phyloP scores from a whole-genome alignment of 2,329 filamentous ascomycete genomes.

The Curvularia lunata region DNA sequence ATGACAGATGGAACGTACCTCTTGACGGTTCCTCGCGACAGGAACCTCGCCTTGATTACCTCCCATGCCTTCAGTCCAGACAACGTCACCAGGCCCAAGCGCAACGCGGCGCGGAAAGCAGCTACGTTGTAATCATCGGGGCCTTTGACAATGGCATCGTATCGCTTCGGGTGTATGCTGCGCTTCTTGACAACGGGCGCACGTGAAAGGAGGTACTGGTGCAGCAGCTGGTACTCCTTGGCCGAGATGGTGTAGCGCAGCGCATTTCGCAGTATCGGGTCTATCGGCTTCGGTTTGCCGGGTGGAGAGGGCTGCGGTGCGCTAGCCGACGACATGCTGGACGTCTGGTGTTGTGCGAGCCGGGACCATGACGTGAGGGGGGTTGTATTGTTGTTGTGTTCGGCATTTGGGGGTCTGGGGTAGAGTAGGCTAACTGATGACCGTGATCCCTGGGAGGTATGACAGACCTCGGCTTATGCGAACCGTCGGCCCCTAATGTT shows the following conservation, averaged over 20 bases:
- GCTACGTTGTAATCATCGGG: conserved; percentile 57
- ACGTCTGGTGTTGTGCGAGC: conserved; percentile 16
- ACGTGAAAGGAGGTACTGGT: conserved; percentile 80
- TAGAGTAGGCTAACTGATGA: conserved; percentile 17
- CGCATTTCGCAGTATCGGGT: conserved; percentile 82
- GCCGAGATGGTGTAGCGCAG: conserved; percentile 84
- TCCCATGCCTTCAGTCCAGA: conserved; percentile 57
- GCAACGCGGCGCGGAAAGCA: conserved; percentile 54
- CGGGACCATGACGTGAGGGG: conserved; percentile 27
- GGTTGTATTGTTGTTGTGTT: conserved; percentile 7
- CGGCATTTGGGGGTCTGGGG: conserved; percentile 18
- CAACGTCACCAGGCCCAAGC: conserved; percentile 53
- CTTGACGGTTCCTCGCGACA: conserved; percentile 40
- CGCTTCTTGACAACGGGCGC: conserved; percentile 66
- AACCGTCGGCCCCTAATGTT: not conserved
- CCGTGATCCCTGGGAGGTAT: conserved; percentile 8
- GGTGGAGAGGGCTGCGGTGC: conserved; percentile 37
- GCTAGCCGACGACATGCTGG: conserved; percentile 44
- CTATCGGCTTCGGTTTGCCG: conserved; percentile 50
- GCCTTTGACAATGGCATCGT: conserved; percentile 58
- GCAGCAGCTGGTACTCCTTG: conserved; percentile 83
- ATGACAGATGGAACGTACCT: conserved; percentile 19
- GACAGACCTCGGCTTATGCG: conserved; percentile 16
- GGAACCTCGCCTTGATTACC: conserved; percentile 46
- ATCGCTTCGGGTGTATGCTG: conserved; percentile 58